Evolutionary conservation across 805 yeast species (phyloP).

Genomic region (Cyberlindnera petersonii): DNA sequence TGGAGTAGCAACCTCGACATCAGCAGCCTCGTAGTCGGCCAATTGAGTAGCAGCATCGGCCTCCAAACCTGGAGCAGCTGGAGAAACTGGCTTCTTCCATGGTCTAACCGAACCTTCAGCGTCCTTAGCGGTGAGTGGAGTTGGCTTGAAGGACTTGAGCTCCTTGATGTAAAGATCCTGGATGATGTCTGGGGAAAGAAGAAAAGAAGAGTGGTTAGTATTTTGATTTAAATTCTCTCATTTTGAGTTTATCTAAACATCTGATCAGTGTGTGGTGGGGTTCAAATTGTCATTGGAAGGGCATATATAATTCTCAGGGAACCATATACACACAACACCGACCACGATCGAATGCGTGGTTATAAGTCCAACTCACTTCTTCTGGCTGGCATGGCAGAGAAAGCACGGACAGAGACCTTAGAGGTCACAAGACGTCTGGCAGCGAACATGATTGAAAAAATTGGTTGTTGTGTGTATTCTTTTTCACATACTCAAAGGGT

Average conservation of each 20-base stretch:
- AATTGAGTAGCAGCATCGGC: slow-evolving; percentile 62
- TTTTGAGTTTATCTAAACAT: too few species aligned
- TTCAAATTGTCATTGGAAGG: too few species aligned
- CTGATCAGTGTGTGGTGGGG: too few species aligned
- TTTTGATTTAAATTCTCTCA: too few species aligned
- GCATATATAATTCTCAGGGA: too few species aligned
- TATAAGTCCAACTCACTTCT: slow-evolving; percentile 21
- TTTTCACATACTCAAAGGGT: slow-evolving; percentile 2
- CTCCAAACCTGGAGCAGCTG: slow-evolving; percentile 70
- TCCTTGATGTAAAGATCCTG: slow-evolving; percentile 85
- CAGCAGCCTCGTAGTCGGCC: slow-evolving; percentile 60
- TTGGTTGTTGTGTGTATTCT: slow-evolving; percentile 1
- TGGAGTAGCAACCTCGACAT: slow-evolving; percentile 62
- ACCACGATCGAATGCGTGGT: neutral
- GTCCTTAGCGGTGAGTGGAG: slow-evolving; percentile 65
- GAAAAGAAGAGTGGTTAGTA: too few species aligned
- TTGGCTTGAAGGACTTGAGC: slow-evolving; percentile 85
- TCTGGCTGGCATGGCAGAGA: slow-evolving; percentile 34
- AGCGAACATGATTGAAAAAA: slow-evolving; percentile 21
- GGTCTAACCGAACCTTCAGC: slow-evolving; percentile 76
- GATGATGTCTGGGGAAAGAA: slow-evolving; percentile 57
- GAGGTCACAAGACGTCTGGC: slow-evolving; percentile 22
- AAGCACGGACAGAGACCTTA: slow-evolving; percentile 32
- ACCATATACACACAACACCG: too few species aligned
- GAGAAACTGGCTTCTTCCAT: slow-evolving; percentile 79